phyloP scores from a whole-genome alignment of 2,329 filamentous ascomycete genomes.

The Arthrobotrys musiformis region DNA sequence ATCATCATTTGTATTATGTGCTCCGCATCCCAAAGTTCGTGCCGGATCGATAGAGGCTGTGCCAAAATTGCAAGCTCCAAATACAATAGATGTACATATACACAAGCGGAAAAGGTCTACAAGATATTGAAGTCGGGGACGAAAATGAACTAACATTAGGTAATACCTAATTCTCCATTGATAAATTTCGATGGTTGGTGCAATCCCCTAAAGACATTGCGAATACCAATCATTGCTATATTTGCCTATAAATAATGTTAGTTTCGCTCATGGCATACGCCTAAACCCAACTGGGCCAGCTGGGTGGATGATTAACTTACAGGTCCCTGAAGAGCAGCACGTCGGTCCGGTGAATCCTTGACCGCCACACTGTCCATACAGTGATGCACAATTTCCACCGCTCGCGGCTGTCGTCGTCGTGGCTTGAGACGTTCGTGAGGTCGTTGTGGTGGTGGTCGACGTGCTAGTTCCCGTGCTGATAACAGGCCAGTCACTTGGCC shows the following conservation, averaged over 20 bases:
- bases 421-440: background rate
- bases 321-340: slow-evolving; percentile 22
- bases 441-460: background rate
- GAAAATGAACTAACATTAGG: background rate
- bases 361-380: slow-evolving; percentile 22
- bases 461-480: slow-evolving; percentile 1
- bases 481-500: slow-evolving; percentile 63
- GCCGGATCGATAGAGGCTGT: no score
- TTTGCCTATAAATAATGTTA: slow-evolving; percentile 13
- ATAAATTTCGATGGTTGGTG: background rate
- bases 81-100: no score
- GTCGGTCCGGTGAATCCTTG: slow-evolving; percentile 4
- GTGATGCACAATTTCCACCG: background rate
- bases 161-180: background rate
- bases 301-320: background rate
- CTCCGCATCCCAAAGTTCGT: no score
- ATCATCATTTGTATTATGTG: no score
- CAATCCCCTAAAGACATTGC: background rate
- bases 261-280: background rate
- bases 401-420: background rate
- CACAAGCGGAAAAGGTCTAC: background rate
- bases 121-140: background rate
- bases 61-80: background rate
- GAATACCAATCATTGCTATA: slow-evolving; percentile 20
- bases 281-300: background rate